Evolutionary conservation across 2,329 filamentous ascomycete species (phyloP).

Genomic region (Bimuria novae-zelandiae): DNA sequence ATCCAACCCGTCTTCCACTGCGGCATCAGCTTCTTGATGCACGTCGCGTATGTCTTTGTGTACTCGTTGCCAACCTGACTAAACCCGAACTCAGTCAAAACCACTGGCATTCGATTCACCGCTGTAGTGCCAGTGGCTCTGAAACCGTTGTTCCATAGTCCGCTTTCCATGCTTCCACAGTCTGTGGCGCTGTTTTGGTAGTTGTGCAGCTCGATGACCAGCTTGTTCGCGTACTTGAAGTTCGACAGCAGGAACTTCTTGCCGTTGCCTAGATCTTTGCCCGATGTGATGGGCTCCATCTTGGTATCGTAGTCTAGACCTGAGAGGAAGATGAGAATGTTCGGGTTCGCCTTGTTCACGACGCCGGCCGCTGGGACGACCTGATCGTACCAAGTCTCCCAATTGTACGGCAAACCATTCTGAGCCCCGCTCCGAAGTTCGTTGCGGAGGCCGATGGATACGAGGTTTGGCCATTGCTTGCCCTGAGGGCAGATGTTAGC

Average conservation of each 20-base stretch:
- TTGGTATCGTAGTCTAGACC: conserved; percentile 63
- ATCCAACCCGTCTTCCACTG: conserved; percentile 64
- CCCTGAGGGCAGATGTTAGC: conserved; percentile 18
- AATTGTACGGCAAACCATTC: conserved; percentile 54
- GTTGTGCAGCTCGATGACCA: conserved; percentile 66
- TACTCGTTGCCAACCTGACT: conserved; percentile 51
- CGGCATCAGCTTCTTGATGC: conserved; percentile 58
- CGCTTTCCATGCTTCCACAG: conserved; percentile 54
- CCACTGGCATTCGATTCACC: conserved; percentile 56
- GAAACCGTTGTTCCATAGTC: conserved; percentile 59
- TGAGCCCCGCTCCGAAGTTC: conserved; percentile 47
- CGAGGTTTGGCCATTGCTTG: conserved; percentile 54
- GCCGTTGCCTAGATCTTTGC: conserved; percentile 54
- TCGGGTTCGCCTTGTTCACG: conserved; percentile 57
- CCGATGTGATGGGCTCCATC: conserved; percentile 57
- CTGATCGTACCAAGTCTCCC: conserved; percentile 61
- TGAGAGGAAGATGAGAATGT: conserved; percentile 63
- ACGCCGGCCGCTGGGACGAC: conserved; percentile 55
- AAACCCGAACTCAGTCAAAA: conserved; percentile 64
- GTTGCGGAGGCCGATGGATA: conserved; percentile 63
- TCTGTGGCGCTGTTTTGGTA: conserved; percentile 58
- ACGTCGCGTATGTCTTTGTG: conserved; percentile 57
- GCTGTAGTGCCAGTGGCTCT: conserved; percentile 53
- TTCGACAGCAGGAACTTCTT: conserved; percentile 53
- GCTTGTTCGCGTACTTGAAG: conserved; percentile 59